Evolutionary conservation across 768 basidiomycete genomes (phyloP), one percentile per base, ranked within the genome.

Genomic region (Kwoniella sp.): DNA sequence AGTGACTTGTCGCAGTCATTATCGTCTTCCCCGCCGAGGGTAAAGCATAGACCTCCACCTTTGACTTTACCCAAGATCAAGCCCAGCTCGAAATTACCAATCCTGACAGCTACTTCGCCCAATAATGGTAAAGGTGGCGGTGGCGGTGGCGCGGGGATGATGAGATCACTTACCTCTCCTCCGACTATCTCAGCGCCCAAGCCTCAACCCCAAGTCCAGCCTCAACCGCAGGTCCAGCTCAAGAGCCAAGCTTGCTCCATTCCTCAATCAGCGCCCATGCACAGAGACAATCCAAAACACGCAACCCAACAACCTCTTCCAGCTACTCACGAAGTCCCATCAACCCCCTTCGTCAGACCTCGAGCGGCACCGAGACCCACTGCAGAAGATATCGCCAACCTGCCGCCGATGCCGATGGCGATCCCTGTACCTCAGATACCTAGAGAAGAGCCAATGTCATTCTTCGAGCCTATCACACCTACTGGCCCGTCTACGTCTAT

Each of bases 401-500:
- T 55, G 10, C 53, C 62, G 1, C 29, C 58, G 8, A 48, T 48
- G 50, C 22, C 49, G 17, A n/a, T 1, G 25, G 10, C 40, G 10
- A 36, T 56, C 19, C 33, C 49, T 26, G 24, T 60, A 25, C 58
- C 58, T 40, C 22, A 46, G 17, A 61, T 48, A 15, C 37, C 44
- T 9, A 19, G 9, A 58, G 26, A 60, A 26, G 52, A 51, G 24
- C 62, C 55, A 1, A 40, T 68, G 13, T 58, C 53, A 17, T 71
- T 68, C 51, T 75, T 72, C 55, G 73, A 75, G 21, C 73, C 73
- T 19, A 55, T 65, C 19, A 70, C 69, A 24, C 73, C 73, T 15
- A 64, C 54, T 29, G 61, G 47, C 12, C 24, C 17, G 7, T 44
- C 17, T 44, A 10, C 40, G 3, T 9, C 10, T 44, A 44, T 10